Evolutionary conservation across 2,329 filamentous ascomycete genomes (phyloP), one percentile per base, ranked within the genome.

Genomic region (Ophiocordyceps robertsii): DNA sequence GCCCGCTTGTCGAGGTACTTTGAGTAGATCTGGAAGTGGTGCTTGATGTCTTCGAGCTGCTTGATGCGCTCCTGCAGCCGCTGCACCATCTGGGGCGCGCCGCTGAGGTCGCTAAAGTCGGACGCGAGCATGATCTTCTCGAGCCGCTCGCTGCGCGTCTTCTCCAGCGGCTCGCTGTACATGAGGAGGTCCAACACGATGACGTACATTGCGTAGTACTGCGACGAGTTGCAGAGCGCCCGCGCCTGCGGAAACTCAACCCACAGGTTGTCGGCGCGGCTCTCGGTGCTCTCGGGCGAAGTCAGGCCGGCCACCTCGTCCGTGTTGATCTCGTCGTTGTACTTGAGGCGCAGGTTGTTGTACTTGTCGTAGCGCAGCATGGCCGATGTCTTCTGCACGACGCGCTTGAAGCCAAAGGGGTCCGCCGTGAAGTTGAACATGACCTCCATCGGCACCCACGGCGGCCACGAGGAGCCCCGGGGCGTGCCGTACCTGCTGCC

Each of bases 81-180:
- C 56, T 83, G 82, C 29, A 98, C 89, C 78, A 95, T 90, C 58
- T 90, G 85, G 0, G 92, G 92, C 4, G 90, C 86, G 40, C 92
- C 93, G 44, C 87, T 82, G 37, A 99, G 72, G 58, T 99, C 92
- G 60, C 90, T 98, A 58, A 98, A 99, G 62, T 99, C 92, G 0
- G 92, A 96, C 2, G 90, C 92, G 39, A 98, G 77, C 80, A 98
- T 95, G 53, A 99, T 98, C 71, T 95, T 96, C 62, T 98, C 92
- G 14, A 99, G 69, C 31, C 87, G 80, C 64, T 98, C 93, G 54
- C 75, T 95, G 45, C 93, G 79, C n/a, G 90, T 93, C 72, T 98
- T 98, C 62, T 98, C 92, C 38, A 94, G 67, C 2, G 92, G 92
- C 60, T 99, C 92, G 56, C 78, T 95, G 66, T 96, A 99, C 60